Base-by-base conservation (phyloP, 2,329 filamentous ascomycete genomes). In the Ceratocystis huliohia region DNA sequence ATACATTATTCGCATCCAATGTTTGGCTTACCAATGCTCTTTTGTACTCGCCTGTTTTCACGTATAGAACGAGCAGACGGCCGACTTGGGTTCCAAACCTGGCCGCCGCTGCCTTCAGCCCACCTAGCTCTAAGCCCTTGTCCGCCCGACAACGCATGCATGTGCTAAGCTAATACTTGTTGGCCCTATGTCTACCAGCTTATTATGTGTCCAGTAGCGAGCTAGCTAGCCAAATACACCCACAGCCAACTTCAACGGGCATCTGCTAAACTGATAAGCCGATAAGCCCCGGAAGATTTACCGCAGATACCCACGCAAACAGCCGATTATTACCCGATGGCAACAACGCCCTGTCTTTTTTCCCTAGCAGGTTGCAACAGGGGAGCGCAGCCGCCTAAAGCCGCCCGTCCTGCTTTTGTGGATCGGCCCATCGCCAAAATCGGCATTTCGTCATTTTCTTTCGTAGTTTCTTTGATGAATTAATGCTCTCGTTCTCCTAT, bases 381-480 rank as follows among this genome's bases (percentile, higher is more conserved):
- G 25, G 13, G 15, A 33, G 70, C 45, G 33, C 7, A 15, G 13
- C 53, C 53, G 25, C 53, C 22, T 33, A n/a, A 57, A 57, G 53
- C 53, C 13, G 20, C 5, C 20, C 20, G 22, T n/a, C 28, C 22
- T 57, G 28, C 17, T 17, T 57, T 57, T 30, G 53, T 57, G 25
- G 53, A 57, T n/a, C 46, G 33, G 53, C 8, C 53, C 53, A 57
- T 57, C 53, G 20, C 53, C 22, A 30, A 13, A 57, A 33, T 57
- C 53, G 53, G 53, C 22, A 33, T 33, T 57, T 57, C 53, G 53
- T 57, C 53, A 57, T 57, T 57, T 57, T 57, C 22, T 41, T 13
- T 17, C 53, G 22, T 33, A 57, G 28, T 28, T 57, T 33, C 53
- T 57, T 25, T 33, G 53, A 33, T 20, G 22, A 25, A 50, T 8